Base-by-base conservation (phyloP, 2,329 filamentous ascomycete genomes). In the Paracoccidioides brasiliensis region DNA sequence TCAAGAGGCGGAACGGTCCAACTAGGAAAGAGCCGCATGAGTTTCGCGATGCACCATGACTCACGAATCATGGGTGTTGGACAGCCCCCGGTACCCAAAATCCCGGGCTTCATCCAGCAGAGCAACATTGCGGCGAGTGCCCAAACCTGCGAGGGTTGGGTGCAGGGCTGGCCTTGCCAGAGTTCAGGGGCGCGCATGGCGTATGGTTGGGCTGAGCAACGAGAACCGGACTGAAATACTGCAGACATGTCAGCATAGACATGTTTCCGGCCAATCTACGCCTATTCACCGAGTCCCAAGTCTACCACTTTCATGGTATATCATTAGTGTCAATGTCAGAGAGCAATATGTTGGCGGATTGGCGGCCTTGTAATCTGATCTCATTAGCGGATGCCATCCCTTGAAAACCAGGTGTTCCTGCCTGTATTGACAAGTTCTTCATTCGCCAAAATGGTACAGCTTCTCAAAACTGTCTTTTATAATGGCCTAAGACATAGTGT, bases 1-100 rank as follows among this genome's bases (percentile, higher is more conserved):
- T 58, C 56, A 57, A 53, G 45, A 57, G 50, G 32, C 30, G 56
- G 59, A 58, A 55, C 56, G 57, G 53, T 55, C 59, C 59, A 61
- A 30, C 42, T n/a, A 15, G 59, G 59, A 55, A 60, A 61, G 28
- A 58, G 59, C 53, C 48, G 53, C 51, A 55, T 60, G 42, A 61
- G 56, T 37, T 61, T 60, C 45, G 56, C 56, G 53, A 61, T 60
- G 35, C 42, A 56, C 58, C 58, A 61, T 42, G 58, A 32, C 49
- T 61, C 56, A 48, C 50, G 45, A 35, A 60, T 33, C 15, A 58
- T 32, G 51, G 35, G 28, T 49, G 54, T 38, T 54, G 59, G 59
- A 40, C 59, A 52, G 43, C 57, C 55, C 58, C 50, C 55, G 35
- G 53, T 30, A 38, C 56, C 59, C 52, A 61, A 54, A 22, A 56